Evolutionary conservation across 1,284 basidiomycete genomes (phyloP).

Genomic region (Sporisorium sorghi): DNA sequence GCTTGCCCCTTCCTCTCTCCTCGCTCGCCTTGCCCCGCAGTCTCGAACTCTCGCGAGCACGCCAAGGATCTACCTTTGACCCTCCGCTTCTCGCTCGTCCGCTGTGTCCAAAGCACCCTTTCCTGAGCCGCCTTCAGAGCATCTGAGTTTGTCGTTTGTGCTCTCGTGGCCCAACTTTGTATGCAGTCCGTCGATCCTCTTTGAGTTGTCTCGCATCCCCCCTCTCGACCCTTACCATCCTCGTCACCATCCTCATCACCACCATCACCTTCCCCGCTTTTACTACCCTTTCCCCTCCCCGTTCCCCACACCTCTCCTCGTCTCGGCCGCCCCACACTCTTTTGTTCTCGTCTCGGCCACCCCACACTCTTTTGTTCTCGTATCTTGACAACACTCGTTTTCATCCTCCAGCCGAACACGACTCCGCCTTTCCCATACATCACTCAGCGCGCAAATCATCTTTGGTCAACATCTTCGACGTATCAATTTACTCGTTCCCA

Average conservation of each 20-base stretch:
- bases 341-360: slow-evolving; percentile 17
- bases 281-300: neutral
- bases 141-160: neutral
- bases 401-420: neutral
- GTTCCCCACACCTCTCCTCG: slow-evolving; percentile 4
- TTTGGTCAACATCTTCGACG: neutral
- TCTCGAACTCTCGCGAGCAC: neutral
- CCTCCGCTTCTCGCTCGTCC: neutral
- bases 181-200: slow-evolving; percentile 38
- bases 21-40: slow-evolving; percentile 17
- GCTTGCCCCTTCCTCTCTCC: neutral
- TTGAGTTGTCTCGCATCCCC: slow-evolving; percentile 4
- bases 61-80: slow-evolving; percentile 9
- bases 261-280: slow-evolving; percentile 10
- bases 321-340: slow-evolving; percentile 22
- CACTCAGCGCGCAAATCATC: neutral
- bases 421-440: neutral
- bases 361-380: slow-evolving; percentile 27
- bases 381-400: slow-evolving; percentile 26
- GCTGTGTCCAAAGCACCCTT: neutral
- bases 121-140: too few relatives aligned
- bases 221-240: slow-evolving; percentile 6
- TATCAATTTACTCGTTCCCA: neutral
- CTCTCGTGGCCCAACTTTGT: slow-evolving; percentile 8
- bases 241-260: slow-evolving; percentile 18